Base-by-base conservation (phyloP, 2,329 filamentous ascomycete species). In the Ascomycota sp. region DNA sequence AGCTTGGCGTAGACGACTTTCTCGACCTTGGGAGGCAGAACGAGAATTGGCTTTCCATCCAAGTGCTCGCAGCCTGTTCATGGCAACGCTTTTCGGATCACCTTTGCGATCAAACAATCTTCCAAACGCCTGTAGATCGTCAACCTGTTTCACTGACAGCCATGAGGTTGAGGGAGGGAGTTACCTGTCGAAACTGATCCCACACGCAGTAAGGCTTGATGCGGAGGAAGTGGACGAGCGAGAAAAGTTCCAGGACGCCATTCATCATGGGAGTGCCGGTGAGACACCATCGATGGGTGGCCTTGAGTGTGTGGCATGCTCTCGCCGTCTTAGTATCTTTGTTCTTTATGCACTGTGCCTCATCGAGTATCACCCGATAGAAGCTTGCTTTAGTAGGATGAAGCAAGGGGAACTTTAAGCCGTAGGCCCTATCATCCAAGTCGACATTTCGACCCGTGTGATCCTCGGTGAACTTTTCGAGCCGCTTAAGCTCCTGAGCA, bases 181-280 rank as follows among this genome's bases (percentile, higher is more conserved):
- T 45, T 50, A 67, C 62, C 32, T 42, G 37, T 25, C 62, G 63
- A 47, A 91, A 92, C 15, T 56, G 53, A 0, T 65, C 54, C 53
- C 65, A 65, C 10, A 66, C 57, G 40, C 65, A 68, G 48, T 89
- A 92, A 2, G 81, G 82, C 35, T 63, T 63, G 43, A 91, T 85
- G 3, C 63, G 61, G 11, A 92, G 59, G 43, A 92, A 94, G 3
- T 68, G 65, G 27, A 93, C 59, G 13, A 92, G 54, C 1, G 81
- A 78, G 42, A 69, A 83, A 3, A 92, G 58, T 41, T 94, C 85
- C 17, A 67, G 59, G 3, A 86, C 69, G 9, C 64, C 70, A 41
- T 93, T 93, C 76, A 89, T 89, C 61, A 91, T 86, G 0, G 81
- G 81, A 0, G 81, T 89, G 31, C 80, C 81, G 0, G 77, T 82